Evolutionary conservation across 2,329 filamentous ascomycete genomes (phyloP).

Genomic region (Colletotrichum eleusines): DNA sequence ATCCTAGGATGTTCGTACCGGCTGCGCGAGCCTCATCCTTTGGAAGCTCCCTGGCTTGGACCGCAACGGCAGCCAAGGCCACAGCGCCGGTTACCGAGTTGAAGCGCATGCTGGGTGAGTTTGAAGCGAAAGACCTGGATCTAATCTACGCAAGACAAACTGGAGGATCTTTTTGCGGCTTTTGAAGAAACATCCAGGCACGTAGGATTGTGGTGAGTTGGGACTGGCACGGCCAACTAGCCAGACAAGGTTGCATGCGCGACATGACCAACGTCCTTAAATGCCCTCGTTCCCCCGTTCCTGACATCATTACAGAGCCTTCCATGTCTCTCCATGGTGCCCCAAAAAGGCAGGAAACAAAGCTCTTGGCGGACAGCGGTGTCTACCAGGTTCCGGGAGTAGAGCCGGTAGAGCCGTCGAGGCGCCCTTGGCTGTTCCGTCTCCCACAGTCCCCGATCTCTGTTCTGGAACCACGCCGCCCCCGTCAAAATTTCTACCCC

Average conservation of each 20-base stretch:
- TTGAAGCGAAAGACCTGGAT: neutral
- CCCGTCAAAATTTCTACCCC: conserved; percentile 23
- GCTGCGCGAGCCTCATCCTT: conserved; percentile 43
- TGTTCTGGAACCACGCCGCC: neutral
- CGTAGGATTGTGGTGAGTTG: neutral
- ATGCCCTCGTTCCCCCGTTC: neutral
- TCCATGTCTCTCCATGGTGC: neutral
- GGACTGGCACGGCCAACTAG: no score
- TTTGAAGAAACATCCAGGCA: no score
- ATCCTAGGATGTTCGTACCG: conserved; percentile 19
- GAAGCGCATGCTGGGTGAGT: conserved; percentile 40
- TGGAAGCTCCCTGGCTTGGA: conserved; percentile 42
- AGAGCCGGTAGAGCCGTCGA: neutral
- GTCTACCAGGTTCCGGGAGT: neutral
- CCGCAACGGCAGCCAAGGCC: conserved; percentile 34
- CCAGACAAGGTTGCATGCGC: neutral
- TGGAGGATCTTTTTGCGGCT: neutral
- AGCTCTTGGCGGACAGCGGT: conserved; percentile 26
- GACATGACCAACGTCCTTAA: conserved; percentile 6
- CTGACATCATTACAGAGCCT: neutral
- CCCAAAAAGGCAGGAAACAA: conserved; percentile 38
- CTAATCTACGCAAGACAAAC: neutral
- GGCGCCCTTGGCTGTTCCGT: neutral
- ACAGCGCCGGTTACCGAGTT: conserved; percentile 37
- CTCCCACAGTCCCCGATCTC: neutral